Conservation (phyloP, 495 filamentous ascomycete genomes). For the Lasiosphaeria ovina region DNA sequence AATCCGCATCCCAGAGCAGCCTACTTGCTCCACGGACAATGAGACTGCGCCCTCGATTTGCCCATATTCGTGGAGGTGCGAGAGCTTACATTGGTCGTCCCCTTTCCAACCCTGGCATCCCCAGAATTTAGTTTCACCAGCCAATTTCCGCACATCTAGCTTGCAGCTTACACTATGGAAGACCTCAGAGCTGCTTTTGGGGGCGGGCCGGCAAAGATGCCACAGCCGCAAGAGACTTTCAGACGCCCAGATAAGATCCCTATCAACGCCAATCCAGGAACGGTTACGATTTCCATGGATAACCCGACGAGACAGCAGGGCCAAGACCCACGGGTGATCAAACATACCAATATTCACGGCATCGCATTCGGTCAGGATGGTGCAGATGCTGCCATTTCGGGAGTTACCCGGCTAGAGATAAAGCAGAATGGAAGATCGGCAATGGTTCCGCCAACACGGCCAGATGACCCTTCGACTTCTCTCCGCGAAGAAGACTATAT, state of each 20-base stretch:
- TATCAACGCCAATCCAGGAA: background rate
- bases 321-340: background rate
- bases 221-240: conserved; percentile 7
- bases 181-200: conserved; percentile 11
- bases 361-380: background rate
- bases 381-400: conserved; percentile 4
- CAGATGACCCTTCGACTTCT: background rate
- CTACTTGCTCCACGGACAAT: no score
- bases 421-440: background rate
- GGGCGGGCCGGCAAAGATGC: conserved; percentile 2
- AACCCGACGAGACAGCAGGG: background rate
- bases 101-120: background rate
- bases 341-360: background rate
- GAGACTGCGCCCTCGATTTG: no score
- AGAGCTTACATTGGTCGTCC: no score
- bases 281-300: background rate
- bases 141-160: background rate
- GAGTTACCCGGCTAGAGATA: background rate
- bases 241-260: conserved; percentile 18
- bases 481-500: conserved; percentile 1
- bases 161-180: conserved; percentile 13
- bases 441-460: background rate
- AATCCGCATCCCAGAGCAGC: no score
- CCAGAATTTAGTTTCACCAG: background rate
- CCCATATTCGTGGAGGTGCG: no score